Conservation (phyloP, 2,329 filamentous ascomycete species). For the Sclerotinia glacialis region DNA sequence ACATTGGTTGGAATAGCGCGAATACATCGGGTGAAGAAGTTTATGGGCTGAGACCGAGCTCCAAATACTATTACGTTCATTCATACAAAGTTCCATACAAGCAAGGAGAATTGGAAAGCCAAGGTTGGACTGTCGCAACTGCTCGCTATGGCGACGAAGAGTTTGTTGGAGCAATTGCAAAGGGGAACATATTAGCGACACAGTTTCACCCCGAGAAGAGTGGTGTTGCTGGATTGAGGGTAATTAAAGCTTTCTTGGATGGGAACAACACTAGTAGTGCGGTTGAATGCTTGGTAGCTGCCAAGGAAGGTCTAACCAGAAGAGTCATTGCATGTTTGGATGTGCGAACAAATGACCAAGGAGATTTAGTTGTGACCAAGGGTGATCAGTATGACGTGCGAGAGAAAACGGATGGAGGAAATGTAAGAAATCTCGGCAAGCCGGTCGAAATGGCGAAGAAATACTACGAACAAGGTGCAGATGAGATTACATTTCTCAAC, state of each 20-base stretch:
- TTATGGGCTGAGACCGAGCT: constrained; percentile 74
- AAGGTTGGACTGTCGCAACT: constrained; percentile 91
- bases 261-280: constrained; percentile 49
- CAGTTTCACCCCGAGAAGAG: constrained; percentile 99
- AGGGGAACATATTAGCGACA: constrained; percentile 81
- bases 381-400: constrained; percentile 98
- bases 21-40: constrained; percentile 60
- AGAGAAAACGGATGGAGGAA: constrained; percentile 67
- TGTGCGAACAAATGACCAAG: constrained; percentile 88
- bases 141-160: constrained; percentile 83
- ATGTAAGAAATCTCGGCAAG: constrained; percentile 91
- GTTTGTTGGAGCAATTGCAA: constrained; percentile 87
- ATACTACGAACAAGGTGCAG: constrained; percentile 95
- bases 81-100: constrained; percentile 82
- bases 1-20: constrained; percentile 98
- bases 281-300: constrained; percentile 36
- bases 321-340: constrained; percentile 95
- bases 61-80: constrained; percentile 99
- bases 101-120: constrained; percentile 68
- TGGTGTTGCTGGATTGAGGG: constrained; percentile 79
- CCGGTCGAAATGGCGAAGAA: constrained; percentile 89
- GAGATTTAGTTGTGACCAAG: constrained; percentile 95
- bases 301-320: constrained; percentile 73
- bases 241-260: constrained; percentile 82
- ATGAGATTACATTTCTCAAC: constrained; percentile 97